phyloP scores from a whole-genome alignment of 257 asterid species.

The Solanum sitiens region DNA sequence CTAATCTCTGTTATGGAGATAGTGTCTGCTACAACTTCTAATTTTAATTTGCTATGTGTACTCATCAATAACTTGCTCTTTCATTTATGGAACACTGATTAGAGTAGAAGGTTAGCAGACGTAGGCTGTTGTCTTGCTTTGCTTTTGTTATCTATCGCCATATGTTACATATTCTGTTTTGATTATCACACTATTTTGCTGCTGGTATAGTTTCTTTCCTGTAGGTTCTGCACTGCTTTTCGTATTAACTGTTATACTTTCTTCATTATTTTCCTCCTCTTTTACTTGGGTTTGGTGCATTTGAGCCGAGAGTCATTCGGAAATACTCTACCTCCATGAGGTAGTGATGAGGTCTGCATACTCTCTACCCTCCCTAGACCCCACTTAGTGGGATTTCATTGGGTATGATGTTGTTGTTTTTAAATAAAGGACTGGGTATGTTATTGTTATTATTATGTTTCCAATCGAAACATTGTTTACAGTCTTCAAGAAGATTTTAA shows the following conservation, averaged over 20 bases:
- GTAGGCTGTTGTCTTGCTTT: not conserved
- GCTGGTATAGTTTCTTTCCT: not conserved
- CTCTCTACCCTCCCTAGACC: not conserved
- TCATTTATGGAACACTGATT: not conserved
- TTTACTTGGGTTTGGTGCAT: not conserved
- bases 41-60: not conserved
- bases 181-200: no score
- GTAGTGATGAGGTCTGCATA: not conserved
- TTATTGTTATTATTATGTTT: no score
- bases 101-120: not conserved
- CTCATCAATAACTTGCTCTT: not conserved
- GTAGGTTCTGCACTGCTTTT: not conserved
- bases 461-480: not conserved
- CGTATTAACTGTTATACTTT: not conserved
- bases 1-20: not conserved
- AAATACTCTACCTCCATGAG: not conserved
- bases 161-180: not conserved
- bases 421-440: no score
- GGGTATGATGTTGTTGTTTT: not conserved
- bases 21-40: not conserved
- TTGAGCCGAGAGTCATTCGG: not conserved
- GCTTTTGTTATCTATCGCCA: not conserved
- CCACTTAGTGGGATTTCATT: not conserved
- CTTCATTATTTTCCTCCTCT: not conserved
- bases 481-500: not conserved